Percentiles rank a stretch among this genome's conserved stretches.
Conservation (phyloP, 75 land plant species). For the Pinus taeda region DNA sequence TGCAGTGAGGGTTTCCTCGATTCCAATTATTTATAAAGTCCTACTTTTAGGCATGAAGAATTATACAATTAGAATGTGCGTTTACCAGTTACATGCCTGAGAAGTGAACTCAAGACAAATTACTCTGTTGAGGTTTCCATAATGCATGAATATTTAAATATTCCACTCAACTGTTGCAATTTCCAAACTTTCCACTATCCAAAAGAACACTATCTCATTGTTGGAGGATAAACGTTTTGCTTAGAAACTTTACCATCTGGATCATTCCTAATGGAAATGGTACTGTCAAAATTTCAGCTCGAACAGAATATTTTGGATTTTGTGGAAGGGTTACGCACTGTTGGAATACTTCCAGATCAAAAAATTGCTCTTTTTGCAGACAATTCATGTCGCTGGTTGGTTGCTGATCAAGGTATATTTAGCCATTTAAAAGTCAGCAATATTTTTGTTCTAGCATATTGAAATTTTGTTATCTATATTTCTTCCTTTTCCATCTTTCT, state of each 20-base stretch:
- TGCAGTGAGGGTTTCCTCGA: neutral
- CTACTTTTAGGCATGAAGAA: neutral
- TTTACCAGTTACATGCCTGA: neutral
- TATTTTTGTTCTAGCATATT: neutral
- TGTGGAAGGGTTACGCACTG: constrained; percentile 73
- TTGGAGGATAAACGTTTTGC: neutral
- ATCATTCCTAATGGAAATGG: constrained; percentile 3
- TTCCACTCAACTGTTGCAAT: no score
- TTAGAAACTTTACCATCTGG: neutral
- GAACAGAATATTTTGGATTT: constrained; percentile 78
- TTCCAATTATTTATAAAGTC: neutral
- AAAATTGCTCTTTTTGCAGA: constrained; percentile 92
- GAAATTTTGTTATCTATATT: neutral
- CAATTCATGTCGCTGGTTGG: constrained; percentile 87
- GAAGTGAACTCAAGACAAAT: neutral
- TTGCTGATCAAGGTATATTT: constrained; percentile 90
- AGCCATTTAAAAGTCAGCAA: neutral
- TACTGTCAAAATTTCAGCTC: constrained; percentile 47
- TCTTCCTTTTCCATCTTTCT: neutral
- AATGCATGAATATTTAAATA: neutral
- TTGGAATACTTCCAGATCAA: constrained; percentile 69
- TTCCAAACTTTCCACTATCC: neutral
- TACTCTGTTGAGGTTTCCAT: neutral
- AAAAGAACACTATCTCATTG: neutral
- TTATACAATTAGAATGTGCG: neutral